These are phyloP conservation scores for Laetiporus sulphureus DNA, from an alignment of 1,284 basidiomycete genomes.

Conservation along the genomic window DNA sequence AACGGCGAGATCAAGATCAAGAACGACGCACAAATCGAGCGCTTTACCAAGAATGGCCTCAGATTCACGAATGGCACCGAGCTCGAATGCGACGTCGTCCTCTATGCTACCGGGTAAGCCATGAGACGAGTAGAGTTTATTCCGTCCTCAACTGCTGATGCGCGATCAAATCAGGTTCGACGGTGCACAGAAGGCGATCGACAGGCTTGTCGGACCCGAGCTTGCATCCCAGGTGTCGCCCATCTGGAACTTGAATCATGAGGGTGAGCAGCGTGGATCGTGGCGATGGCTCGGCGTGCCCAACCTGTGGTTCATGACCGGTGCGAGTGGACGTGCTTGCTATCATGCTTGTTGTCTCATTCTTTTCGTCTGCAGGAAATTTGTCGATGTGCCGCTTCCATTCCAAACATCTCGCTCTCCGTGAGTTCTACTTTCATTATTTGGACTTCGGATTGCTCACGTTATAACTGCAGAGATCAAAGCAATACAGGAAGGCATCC, in stretches of 20 bases:
- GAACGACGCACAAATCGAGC: constrained; percentile 48
- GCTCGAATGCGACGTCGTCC: constrained; percentile 59
- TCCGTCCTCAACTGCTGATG: too few relatives aligned
- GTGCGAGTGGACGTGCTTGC: constrained; percentile 22
- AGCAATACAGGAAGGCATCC: constrained; percentile 47
- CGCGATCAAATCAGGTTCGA: constrained; percentile 38
- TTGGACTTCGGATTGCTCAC: neutral
- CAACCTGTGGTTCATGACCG: constrained; percentile 53
- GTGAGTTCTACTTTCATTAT: constrained; percentile 30
- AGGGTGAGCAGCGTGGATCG: constrained; percentile 49
- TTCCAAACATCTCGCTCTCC: constrained; percentile 54
- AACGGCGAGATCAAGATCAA: constrained; percentile 74
- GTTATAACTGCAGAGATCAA: constrained; percentile 42
- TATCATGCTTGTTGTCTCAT: neutral
- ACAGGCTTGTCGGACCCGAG: constrained; percentile 41
- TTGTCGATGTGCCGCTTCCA: constrained; percentile 48
- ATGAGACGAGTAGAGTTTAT: too few relatives aligned
- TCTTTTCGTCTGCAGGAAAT: constrained; percentile 32
- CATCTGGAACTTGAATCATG: constrained; percentile 52
- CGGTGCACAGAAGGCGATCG: constrained; percentile 32
- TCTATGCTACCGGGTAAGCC: constrained; percentile 61
- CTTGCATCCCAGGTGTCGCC: constrained; percentile 38
- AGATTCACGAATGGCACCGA: constrained; percentile 61
- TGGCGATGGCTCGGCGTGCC: constrained; percentile 45
- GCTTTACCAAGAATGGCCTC: constrained; percentile 49